Percentiles rank a stretch among this genome's conserved stretches.
Evolutionary conservation across 768 basidiomycete genomes (phyloP).

Genomic region (Tulasnella sp.): DNA sequence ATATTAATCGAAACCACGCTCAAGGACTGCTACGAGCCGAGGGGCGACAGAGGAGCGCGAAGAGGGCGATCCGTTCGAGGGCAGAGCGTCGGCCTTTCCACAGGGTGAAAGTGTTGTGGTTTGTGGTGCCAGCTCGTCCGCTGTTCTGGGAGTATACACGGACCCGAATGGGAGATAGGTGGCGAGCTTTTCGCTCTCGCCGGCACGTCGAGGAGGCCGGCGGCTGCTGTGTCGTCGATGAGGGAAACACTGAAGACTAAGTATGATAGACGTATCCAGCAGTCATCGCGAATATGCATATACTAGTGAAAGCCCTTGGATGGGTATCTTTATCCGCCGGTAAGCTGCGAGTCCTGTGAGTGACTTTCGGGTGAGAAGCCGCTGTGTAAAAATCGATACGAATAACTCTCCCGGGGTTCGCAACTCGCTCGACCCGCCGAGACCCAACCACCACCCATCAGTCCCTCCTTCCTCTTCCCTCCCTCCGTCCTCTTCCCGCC

Average conservation of each 20-base stretch:
- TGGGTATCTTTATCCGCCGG: not conserved
- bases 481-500: not conserved
- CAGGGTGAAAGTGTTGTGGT: conserved; percentile 11
- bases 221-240: not conserved
- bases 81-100: not conserved
- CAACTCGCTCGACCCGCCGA: not conserved
- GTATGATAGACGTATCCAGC: not conserved
- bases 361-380: conserved; percentile 2
- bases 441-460: not conserved
- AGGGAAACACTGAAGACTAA: not conserved
- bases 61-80: not conserved
- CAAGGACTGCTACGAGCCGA: not conserved
- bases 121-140: not conserved
- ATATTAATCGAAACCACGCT: not conserved
- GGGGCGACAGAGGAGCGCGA: not conserved
- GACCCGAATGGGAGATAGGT: not conserved
- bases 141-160: not conserved
- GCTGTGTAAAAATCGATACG: conserved; percentile 10
- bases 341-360: not conserved
- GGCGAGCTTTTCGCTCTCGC: not conserved
- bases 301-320: not conserved
- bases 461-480: not conserved
- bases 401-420: conserved; percentile 7
- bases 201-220: not conserved
- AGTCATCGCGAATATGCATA: not conserved